These are phyloP conservation scores for Coemansia sp. DNA, from an alignment of 192 early-diverging fungal species.

Conservation along the genomic window DNA sequence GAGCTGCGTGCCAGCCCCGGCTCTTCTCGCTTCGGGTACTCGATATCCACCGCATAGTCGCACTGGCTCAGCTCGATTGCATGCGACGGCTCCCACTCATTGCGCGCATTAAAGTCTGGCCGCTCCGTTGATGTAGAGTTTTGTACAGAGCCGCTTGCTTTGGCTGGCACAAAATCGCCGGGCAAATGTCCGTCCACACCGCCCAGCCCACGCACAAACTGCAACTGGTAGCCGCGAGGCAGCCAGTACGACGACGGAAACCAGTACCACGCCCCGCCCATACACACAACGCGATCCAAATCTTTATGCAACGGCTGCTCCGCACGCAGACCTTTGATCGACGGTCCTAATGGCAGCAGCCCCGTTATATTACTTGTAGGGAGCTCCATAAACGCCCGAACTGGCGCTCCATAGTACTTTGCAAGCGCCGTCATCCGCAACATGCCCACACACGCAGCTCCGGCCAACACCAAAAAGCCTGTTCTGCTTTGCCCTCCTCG, in stretches of 20 bases:
- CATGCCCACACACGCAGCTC: constrained; percentile 57
- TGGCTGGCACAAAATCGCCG: constrained; percentile 59
- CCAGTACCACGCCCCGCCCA: constrained; percentile 94
- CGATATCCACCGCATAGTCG: constrained; percentile 26
- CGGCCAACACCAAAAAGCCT: constrained; percentile 46
- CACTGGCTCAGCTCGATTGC: constrained; percentile 9
- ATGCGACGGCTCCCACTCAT: constrained; percentile 38
- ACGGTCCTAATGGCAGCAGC: constrained; percentile 26
- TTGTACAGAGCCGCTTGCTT: constrained; percentile 12
- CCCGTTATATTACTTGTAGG: background rate
- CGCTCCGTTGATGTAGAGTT: constrained; percentile 18
- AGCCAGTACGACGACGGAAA: constrained; percentile 92
- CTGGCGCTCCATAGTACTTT: constrained; percentile 74
- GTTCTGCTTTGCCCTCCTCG: background rate
- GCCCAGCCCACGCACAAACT: constrained; percentile 59
- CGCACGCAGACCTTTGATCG: constrained; percentile 10
- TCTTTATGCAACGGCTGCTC: background rate
- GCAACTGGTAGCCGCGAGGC: constrained; percentile 65
- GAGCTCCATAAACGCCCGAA: constrained; percentile 57
- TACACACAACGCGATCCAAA: constrained; percentile 57
- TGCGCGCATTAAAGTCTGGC: constrained; percentile 35
- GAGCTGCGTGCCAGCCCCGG: background rate
- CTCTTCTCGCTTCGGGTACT: constrained; percentile 2
- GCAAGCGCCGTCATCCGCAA: constrained; percentile 68
- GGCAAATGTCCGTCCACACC: constrained; percentile 71